Evolutionary conservation across 2,329 filamentous ascomycete species (phyloP), one percentile per base, ranked within the genome.

Genomic region (Celoporthe dispersa): DNA sequence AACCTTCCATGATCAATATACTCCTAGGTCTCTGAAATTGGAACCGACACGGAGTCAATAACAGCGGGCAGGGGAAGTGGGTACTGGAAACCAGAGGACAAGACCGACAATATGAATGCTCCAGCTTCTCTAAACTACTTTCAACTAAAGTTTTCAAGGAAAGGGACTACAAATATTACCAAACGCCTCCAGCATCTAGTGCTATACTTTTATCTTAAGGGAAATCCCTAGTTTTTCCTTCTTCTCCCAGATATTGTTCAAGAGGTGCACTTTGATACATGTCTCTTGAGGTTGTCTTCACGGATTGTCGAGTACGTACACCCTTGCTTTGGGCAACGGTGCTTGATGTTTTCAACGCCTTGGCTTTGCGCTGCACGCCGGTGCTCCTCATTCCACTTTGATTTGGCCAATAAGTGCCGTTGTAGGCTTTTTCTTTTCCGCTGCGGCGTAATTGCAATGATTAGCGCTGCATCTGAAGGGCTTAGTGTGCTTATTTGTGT

Each of bases 341-440:
- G 57, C 44, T 28, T 57, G 11, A 64, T 33, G 3, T 57, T 39
- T 53, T 19, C 35, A 4, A 72, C 33, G 11, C 71, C 66, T 11
- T 25, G 35, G 31, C 63, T n/a, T 31, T 51, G 28, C 1, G 68
- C 70, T 55, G 70, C 68, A n/a, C 59, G 16, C 12, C 68, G 61
- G 51, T 72, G 71, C 41, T 51, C 66, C 48, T 57, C 68, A 35
- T 72, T 69, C 63, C 63, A 71, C 51, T 67, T 70, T 5, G 69
- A 64, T 39, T 41, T 60, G n/a, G 66, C 69, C 57, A 67, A 22
- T 51, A 72, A 19, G 48, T 72, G 71, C 19, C 71, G 63, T 59
- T 71, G 66, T 5, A 70, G 66, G 48, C 68, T 72, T 72, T 63
- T 72, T 72, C 63, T 72, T 72, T 63, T 72, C 68, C 31, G 68